Percentiles rank a stretch among this genome's conserved stretches.
Evolutionary conservation across 2,329 filamentous ascomycete species (phyloP).

Genomic region (Colletotrichum costaricense): DNA sequence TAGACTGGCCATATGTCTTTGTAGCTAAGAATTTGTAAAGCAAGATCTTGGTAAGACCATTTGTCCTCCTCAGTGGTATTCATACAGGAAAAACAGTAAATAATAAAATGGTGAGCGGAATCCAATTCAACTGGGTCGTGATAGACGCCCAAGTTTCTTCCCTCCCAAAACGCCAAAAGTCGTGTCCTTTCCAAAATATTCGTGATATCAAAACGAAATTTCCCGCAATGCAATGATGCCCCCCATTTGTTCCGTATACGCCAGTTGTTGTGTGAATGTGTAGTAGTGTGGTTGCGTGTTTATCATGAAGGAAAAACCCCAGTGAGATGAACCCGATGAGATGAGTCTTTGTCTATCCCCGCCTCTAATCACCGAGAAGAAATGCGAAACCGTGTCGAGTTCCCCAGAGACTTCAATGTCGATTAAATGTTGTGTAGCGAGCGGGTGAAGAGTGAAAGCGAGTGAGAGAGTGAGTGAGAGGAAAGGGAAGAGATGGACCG

Average conservation of each 20-base stretch:
- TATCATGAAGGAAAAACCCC: not conserved
- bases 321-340: not conserved
- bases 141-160: not conserved
- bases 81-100: constrained; percentile 20
- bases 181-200: not conserved
- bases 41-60: constrained; percentile 1
- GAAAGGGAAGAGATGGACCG: not conserved
- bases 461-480: not conserved
- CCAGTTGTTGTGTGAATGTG: not conserved
- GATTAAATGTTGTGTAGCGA: constrained; percentile 20
- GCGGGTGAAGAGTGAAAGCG: not conserved
- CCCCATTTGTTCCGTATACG: constrained; percentile 15
- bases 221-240: constrained; percentile 31
- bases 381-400: constrained; percentile 8
- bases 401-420: constrained; percentile 1
- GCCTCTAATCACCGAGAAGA: not conserved
- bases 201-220: constrained; percentile 3
- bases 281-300: not conserved
- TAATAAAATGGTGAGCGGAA: not conserved
- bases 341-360: constrained; percentile 6
- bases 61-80: constrained; percentile 25
- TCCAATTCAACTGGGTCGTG: not conserved
- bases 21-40: not conserved
- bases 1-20: not conserved
- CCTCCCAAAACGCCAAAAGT: constrained; percentile 7